Evolutionary conservation across 2,329 filamentous ascomycete genomes (phyloP), one percentile per base, ranked within the genome.

Genomic region (Xylaria sp.): DNA sequence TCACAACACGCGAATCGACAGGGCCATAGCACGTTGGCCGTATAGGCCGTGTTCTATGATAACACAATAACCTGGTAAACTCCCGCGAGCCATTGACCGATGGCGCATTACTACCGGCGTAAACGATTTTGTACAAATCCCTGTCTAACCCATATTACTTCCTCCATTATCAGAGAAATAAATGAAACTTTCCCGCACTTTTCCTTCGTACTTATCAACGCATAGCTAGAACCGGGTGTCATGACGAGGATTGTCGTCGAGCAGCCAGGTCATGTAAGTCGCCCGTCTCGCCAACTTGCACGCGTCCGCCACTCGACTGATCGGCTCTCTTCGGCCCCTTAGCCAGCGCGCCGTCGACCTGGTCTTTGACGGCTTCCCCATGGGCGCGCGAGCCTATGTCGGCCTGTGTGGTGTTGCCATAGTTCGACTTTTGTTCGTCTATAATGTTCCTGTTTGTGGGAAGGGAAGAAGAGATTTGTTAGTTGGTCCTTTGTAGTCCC

Each of bases 241-340:
- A 36, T 10, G 10, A 51, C 49, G 60, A 36, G 25, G 72, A 58
- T 66, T 75, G 75, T 52, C 73, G 74, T 60, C 65, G 74, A 20
- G 77, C 75, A 33, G 77, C 77, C n/a, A 79, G 72, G 20, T 79
- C 77, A 49, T 76, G 75, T 62, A 79, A 64, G 57, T 79, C 78
- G 46, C 78, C 78, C 48, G 75, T 77, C 73, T 79, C 78, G 49
- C 57, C 78, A n/a, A 79, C 77, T 51, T 72, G 67, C 2, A 79
- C 78, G 36, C 78, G 71, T 20, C 78, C 78, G 10, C 76, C 76
- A 5, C 71, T 70, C 8, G 55, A 64, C 41, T 72, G 66, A 52
- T 79, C 76, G 6, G 76, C 77, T 58, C 72, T 76, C 74, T 77
- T 78, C 15, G 78, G 77, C 0, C 77, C 78, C 43, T 58, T 74